A percentile compares a stretch with the other conserved stretches of the same genome.
These are phyloP conservation scores for Candida sanyaensis DNA, from an alignment of 1,139 yeast genomes.

Conservation along the genomic window DNA sequence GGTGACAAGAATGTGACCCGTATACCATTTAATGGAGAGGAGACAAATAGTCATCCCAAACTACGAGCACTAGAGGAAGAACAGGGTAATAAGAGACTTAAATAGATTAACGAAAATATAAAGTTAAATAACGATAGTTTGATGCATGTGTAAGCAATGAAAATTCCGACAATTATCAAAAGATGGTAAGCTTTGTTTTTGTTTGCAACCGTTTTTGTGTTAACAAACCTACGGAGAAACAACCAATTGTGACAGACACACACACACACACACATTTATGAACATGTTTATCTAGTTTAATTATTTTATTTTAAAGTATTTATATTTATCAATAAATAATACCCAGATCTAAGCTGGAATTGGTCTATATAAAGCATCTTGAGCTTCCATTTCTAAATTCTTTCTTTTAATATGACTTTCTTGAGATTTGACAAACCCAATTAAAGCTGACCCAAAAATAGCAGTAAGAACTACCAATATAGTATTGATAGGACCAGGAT, in stretches of 20 bases:
- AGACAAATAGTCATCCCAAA: slow-evolving; percentile 22
- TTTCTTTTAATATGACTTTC: slow-evolving; percentile 51
- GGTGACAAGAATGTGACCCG: background rate
- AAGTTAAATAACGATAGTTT: background rate
- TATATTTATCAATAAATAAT: background rate
- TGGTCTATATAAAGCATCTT: slow-evolving; percentile 49
- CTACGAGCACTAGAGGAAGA: slow-evolving; percentile 31
- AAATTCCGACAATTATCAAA: too few relatives aligned
- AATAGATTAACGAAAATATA: slow-evolving; percentile 7
- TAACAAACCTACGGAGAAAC: too few relatives aligned
- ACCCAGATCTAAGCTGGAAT: slow-evolving; percentile 41
- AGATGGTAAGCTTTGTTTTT: too few relatives aligned
- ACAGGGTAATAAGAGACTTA: slow-evolving; percentile 19
- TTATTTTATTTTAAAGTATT: background rate
- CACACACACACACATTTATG: too few relatives aligned
- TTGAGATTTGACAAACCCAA: slow-evolving; percentile 56
- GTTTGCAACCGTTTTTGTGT: too few relatives aligned
- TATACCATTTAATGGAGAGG: slow-evolving; percentile 6
- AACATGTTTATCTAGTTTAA: background rate
- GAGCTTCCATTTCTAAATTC: slow-evolving; percentile 64
- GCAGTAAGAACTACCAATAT: slow-evolving; percentile 54
- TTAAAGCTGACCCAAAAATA: slow-evolving; percentile 53
- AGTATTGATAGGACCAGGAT: slow-evolving; percentile 77
- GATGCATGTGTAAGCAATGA: too few relatives aligned
- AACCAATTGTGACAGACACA: too few relatives aligned